These are phyloP conservation scores for Lycium ferocissimum DNA, from an alignment of 257 asterid species.

Conservation along the genomic window DNA sequence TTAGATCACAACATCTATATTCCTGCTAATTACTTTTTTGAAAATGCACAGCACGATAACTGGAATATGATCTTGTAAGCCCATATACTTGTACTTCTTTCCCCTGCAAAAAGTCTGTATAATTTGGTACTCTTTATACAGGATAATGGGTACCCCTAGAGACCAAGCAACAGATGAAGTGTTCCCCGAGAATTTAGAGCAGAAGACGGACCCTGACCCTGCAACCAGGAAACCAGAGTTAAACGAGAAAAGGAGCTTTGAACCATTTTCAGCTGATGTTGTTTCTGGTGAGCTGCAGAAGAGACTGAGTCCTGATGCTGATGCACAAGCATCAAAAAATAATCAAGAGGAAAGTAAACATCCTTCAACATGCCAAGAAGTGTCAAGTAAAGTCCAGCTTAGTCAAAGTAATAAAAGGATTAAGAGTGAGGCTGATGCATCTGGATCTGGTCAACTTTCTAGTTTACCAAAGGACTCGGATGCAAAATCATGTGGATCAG, in stretches of 20 bases:
- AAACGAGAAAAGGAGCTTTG: constrained; percentile 3
- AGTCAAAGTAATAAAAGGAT: constrained; percentile 20
- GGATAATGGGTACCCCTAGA: constrained; percentile 45
- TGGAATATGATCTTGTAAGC: constrained; percentile 14
- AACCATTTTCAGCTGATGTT: constrained; percentile 19
- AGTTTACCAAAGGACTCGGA: constrained; percentile 26
- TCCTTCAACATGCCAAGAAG: constrained; percentile 32
- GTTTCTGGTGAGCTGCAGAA: constrained; percentile 40
- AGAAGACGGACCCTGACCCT: constrained; percentile 31
- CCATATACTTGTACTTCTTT: constrained; percentile 7
- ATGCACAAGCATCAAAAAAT: constrained; percentile 33
- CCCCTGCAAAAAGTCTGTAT: constrained; percentile 21
- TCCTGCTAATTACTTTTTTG: neutral
- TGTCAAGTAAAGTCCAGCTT: constrained; percentile 37
- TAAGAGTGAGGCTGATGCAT: neutral
- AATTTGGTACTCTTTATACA: constrained; percentile 19
- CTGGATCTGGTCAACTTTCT: constrained; percentile 34
- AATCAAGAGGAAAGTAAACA: constrained; percentile 37
- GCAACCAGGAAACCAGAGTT: constrained; percentile 39
- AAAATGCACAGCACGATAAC: constrained; percentile 9
- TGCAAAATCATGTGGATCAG: constrained; percentile 30
- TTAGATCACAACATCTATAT: constrained; percentile 23
- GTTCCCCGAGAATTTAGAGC: constrained; percentile 42
- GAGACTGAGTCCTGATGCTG: constrained; percentile 29
- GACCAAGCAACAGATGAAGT: constrained; percentile 42